Base-by-base conservation (phyloP, 2,329 filamentous ascomycete species). In the Xylariaceae sp. region DNA sequence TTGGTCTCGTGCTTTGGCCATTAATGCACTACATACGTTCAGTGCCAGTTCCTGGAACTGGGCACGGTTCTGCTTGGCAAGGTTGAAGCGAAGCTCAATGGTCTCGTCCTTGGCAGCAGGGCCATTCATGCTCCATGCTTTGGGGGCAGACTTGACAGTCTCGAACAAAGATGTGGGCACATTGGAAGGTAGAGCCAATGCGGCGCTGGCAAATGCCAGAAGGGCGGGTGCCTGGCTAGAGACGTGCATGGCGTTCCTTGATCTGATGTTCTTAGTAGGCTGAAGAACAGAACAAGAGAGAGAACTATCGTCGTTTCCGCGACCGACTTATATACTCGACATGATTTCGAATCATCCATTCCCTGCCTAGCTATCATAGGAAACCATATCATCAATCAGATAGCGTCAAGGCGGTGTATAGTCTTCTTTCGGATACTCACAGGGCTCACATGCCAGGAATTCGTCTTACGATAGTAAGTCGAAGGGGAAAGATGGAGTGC, bases 31-130 rank as follows among this genome's bases (percentile, higher is more conserved):
- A 37, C 44, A n/a, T 42, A 46, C 44, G 33, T 46, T 46, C 44
- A 46, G 14, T 29, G 38, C 44, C 11, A 46, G 33, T 10, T 46
- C 44, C 8, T 46, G 44, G 34, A 46, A 46, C 33, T 46, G 21
- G 19, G 38, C 44, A 21, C 10, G n/a, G 38, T 46, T 46, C 44
- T 46, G 44, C 44, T 46, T 46, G 33, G 44, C 44, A 20, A 46
- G 44, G 20, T 42, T 21, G 17, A 46, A 29, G 3, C 44, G 44
- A 23, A 46, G 44, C 19, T 46, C 33, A 6, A 46, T 41, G 22
- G 21, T 27, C 23, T 41, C 32, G 17, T 46, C 44, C 38, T 46
- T 37, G 19, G 44, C 22, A 19, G 44, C 44, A 19, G 44, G 22
- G 12, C 44, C 44, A 23, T 37, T 33, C 38, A 29, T 22, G 22